phyloP scores from a whole-genome alignment of 345 rosid species.

The Brassica nigra region DNA sequence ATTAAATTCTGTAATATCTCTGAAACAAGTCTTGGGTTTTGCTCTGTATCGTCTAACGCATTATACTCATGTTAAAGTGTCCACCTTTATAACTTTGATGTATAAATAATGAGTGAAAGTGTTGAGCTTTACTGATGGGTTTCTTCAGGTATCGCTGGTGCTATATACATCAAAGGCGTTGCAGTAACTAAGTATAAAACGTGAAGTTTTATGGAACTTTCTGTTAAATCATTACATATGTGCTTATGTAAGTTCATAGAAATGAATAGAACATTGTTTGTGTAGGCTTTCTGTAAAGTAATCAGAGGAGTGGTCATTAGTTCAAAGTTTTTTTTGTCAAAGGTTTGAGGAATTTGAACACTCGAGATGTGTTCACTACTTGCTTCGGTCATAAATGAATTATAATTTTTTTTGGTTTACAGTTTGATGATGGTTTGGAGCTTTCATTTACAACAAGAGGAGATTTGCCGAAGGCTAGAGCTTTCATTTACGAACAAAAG shows the following conservation, averaged over 20 bases:
- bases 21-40: not conserved
- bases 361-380: not conserved
- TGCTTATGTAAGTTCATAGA: not conserved
- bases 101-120: not conserved
- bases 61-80: not conserved
- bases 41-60: not conserved
- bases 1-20: not conserved
- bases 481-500: too few relatives aligned
- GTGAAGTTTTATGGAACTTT: not conserved
- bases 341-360: not conserved
- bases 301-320: not conserved
- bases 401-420: slow-evolving; percentile 32
- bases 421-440: slow-evolving; percentile 97
- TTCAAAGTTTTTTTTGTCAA: not conserved
- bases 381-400: not conserved
- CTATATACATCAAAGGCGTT: not conserved
- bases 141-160: not conserved
- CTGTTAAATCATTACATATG: not conserved
- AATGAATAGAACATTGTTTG: not conserved
- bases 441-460: slow-evolving; percentile 95
- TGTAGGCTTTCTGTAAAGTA: not conserved
- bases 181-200: not conserved
- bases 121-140: not conserved
- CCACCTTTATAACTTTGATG: not conserved
- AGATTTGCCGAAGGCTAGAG: slow-evolving; percentile 34